Evolutionary conservation across 257 asterid species (phyloP), one percentile per base, ranked within the genome.

Genomic region (Ilex asprella): DNA sequence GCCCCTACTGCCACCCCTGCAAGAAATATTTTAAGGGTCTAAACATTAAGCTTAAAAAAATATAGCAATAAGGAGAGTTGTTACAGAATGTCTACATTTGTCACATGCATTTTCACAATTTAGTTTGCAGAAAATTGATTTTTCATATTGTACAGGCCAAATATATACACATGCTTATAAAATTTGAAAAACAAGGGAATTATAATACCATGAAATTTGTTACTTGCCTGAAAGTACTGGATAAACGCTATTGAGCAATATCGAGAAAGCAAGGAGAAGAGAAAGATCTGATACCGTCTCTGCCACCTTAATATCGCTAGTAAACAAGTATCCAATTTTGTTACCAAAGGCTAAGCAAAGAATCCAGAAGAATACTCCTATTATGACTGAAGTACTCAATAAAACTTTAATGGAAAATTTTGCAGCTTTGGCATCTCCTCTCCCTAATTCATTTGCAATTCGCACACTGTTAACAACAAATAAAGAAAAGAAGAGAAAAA

Each of bases 1-100:
- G 95, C 94, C 68, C 95, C 97, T 0, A 89, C 82, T 3, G 97
- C 89, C 78, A 89, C 92, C 9, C 97, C 97, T 89, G 84, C 51
- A 27, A 15, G 59, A 67, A 16, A 43, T 11, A 3, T 13, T 12
- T 16, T 1, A 67, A 60, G 4, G 30, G 41, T 51, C 67, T 51
- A 30, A 30, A 31, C 11, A 30, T 27, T 16, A 14, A 49, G 51
- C 16, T 41, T 31, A 44, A 58, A 51, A 39, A 10, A 44, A 44
- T 7, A 12, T 8, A 44, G 13, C 9, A 44, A 44, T 8, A 44
- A 44, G 13, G 13, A 44, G 11, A 7, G 50, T 2, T 12, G 11
- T 44, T 44, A 44, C 50, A 44, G 13, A 44, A 12, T 21, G 27
- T 21, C 27, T 21, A 21, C 27, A 21, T 21, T 21, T 21, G 27